Evolutionary conservation across 202 grass and related monocot species (phyloP).

Genomic region (Zizania palustris): DNA sequence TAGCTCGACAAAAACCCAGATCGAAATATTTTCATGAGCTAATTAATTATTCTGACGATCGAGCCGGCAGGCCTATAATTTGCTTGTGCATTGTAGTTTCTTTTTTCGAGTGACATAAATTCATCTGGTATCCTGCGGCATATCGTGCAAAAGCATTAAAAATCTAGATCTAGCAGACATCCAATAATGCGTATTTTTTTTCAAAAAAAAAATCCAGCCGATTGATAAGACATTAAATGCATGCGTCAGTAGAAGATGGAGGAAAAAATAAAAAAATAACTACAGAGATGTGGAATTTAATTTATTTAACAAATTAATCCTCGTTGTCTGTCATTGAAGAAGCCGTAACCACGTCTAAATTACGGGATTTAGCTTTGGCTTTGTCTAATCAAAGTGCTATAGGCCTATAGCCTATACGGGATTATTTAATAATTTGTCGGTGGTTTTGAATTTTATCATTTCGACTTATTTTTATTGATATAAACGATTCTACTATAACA

Average conservation of each 20-base stretch:
- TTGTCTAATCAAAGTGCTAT: too few species aligned
- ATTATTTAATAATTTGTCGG: too few species aligned
- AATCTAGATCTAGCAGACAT: neutral
- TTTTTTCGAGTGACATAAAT: neutral
- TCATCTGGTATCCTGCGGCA: neutral
- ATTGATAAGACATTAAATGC: neutral
- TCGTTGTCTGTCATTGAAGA: too few species aligned
- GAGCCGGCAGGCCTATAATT: neutral
- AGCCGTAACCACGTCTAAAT: too few species aligned
- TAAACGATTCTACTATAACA: too few species aligned
- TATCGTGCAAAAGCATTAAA: neutral
- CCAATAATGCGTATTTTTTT: neutral
- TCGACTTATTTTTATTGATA: too few species aligned
- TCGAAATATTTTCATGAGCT: neutral
- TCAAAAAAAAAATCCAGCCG: neutral
- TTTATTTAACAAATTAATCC: too few species aligned
- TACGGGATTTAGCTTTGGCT: too few species aligned
- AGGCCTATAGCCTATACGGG: too few species aligned
- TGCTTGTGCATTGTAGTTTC: neutral
- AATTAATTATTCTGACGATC: neutral
- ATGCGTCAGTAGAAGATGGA: neutral
- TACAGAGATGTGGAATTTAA: too few species aligned
- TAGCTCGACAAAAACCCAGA: neutral
- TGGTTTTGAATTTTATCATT: too few species aligned
- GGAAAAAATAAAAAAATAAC: neutral